Base-by-base conservation (phyloP, 306 rosid species). In the Vicia villosa region DNA sequence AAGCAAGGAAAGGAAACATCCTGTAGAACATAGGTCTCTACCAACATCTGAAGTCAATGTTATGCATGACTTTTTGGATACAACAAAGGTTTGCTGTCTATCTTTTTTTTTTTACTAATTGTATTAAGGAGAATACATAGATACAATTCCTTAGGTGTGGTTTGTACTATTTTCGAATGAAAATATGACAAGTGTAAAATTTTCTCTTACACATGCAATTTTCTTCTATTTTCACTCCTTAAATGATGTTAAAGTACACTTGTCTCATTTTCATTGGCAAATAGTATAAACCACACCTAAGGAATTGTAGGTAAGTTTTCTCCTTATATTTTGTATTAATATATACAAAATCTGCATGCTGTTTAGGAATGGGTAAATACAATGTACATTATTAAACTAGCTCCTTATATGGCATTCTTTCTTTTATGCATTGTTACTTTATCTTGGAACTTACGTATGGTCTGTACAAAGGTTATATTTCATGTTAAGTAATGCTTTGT, bases 41-140 rank as follows among this genome's bases (percentile, higher is more conserved):
- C 69, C 89, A 42, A 64, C 96, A 74, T 80, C 83, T 28, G 86
- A 75, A 76, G 85, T 86, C 68, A 73, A 79, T 32, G 5, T 72
- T 76, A 68, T 66, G 45, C 70, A 76, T 70, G 86, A 74, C 63
- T 43, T 76, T 70, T 54, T 70, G 66, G 86, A 86, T 74, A 75
- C 65, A 59, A 67, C 72, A 34, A 78, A 85, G 90, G 98, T 90
- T 74, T 85, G 78, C 10, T 37, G 3, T 78, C 30, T 61, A 54
- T 56, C 52, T 15, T 34, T 26, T 60, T n/a, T n/a, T n/a, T 63
- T 38, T 20, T 62, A 52, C 38, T 34, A 37, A 22, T 49, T 32
- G 3, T 26, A 56, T 56, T 24, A 46, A 8, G n/a, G n/a, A n/a
- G n/a, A n/a, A n/a, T n/a, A n/a, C n/a, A n/a, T n/a, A n/a, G n/a